phyloP scores from a whole-genome alignment of 2,329 filamentous ascomycete genomes.

The Verticillium alfalfae region DNA sequence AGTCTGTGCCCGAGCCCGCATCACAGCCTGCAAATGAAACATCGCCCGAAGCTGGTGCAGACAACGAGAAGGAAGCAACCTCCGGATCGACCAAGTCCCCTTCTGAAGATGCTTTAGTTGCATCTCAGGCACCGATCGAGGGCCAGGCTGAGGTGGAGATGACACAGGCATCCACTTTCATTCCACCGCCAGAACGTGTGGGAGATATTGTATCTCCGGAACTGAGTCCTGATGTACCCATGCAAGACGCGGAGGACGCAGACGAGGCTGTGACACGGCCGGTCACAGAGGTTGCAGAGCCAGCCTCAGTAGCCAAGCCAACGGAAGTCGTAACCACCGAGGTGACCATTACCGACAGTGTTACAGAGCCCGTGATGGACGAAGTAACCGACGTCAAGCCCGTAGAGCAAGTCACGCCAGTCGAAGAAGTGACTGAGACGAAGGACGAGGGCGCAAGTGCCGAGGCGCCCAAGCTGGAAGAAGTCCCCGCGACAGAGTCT shows the following conservation, averaged over 20 bases:
- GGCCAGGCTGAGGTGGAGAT: not conserved
- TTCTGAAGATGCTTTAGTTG: not conserved
- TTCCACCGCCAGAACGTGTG: not conserved
- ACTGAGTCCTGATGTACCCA: not conserved
- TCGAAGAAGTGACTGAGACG: conserved; percentile 1
- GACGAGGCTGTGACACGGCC: not conserved
- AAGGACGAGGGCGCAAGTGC: not conserved
- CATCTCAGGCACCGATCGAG: not conserved
- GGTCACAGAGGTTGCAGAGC: not conserved
- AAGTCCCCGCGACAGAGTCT: not conserved
- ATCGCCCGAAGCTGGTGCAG: not conserved
- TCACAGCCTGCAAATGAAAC: not conserved
- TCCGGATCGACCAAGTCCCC: not conserved
- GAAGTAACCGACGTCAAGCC: not conserved
- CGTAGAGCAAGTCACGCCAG: not conserved
- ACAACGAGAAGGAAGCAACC: not conserved
- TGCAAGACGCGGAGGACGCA: not conserved
- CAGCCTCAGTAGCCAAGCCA: not conserved
- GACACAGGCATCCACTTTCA: not conserved
- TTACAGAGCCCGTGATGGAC: not conserved
- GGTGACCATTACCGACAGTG: not conserved
- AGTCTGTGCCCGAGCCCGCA: not conserved
- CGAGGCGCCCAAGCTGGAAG: not conserved
- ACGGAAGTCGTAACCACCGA: not conserved
- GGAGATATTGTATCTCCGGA: not conserved